These are phyloP conservation scores for Suhomyces terraborum DNA, from an alignment of 1,139 yeast species.

Conservation along the genomic window DNA sequence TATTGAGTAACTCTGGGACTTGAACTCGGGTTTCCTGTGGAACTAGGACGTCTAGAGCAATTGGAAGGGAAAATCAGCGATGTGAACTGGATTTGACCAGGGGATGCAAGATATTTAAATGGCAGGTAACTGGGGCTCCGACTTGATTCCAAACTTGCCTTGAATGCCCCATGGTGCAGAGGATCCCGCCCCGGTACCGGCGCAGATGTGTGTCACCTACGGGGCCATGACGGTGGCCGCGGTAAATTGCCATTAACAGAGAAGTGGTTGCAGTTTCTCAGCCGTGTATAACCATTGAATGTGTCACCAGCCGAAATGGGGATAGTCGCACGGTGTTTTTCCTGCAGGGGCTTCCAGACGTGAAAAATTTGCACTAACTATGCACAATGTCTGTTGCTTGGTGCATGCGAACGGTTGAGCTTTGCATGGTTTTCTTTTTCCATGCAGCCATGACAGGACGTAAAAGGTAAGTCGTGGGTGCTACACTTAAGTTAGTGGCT, in stretches of 20 bases:
- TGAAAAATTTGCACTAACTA: background rate
- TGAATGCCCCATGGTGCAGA: too few species aligned
- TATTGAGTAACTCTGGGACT: too few species aligned
- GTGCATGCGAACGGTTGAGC: too few species aligned
- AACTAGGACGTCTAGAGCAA: too few species aligned
- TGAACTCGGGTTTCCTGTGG: too few species aligned
- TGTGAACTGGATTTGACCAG: too few species aligned
- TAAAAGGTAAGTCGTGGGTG: too few species aligned
- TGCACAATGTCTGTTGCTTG: too few species aligned
- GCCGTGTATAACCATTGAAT: background rate
- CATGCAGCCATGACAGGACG: too few species aligned
- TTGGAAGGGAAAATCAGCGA: too few species aligned
- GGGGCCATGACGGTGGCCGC: slow-evolving; percentile 3
- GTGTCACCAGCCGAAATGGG: background rate
- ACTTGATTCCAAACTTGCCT: background rate
- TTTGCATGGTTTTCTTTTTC: background rate
- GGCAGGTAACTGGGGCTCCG: background rate
- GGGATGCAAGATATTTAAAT: background rate
- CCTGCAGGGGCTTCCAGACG: background rate
- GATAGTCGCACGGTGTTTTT: background rate
- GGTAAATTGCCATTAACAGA: slow-evolving; percentile 2
- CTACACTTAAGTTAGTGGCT: too few species aligned
- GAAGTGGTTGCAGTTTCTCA: background rate
- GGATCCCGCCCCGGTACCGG: slow-evolving; percentile 1
- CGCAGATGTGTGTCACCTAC: too few species aligned